phyloP scores from a whole-genome alignment of 2,329 filamentous ascomycete species.

The Immersiporthe knoxdaviesiana region DNA sequence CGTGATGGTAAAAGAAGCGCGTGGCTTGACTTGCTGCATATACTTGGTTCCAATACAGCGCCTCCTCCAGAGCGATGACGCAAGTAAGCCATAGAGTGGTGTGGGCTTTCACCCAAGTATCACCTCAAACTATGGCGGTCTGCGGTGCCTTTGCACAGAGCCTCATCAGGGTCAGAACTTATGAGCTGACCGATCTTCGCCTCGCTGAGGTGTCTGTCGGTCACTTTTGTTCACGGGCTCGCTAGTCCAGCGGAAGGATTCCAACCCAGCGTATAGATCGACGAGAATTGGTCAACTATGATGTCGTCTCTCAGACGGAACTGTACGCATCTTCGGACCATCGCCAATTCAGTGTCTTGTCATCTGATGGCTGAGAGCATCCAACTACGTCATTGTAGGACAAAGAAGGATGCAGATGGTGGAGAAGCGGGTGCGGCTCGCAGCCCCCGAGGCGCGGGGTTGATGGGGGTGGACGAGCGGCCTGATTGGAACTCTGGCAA shows the following conservation, averaged over 20 bases:
- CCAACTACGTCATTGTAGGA: slow-evolving; percentile 3
- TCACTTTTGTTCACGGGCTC: neutral
- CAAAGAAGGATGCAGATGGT: neutral
- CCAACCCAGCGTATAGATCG: neutral
- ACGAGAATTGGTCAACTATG: neutral
- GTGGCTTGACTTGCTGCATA: neutral
- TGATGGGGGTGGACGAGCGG: neutral
- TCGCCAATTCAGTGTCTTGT: neutral
- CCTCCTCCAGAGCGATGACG: neutral
- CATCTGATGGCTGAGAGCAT: slow-evolving; percentile 1
- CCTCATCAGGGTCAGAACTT: neutral
- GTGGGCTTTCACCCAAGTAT: neutral
- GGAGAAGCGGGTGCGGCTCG: neutral
- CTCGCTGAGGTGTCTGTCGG: neutral
- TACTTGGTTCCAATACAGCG: neutral
- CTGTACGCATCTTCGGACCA: neutral
- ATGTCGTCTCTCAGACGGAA: neutral
- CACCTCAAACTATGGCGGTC: neutral
- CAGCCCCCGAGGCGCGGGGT: neutral
- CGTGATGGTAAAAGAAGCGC: neutral
- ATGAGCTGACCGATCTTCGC: neutral
- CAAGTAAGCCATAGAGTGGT: neutral
- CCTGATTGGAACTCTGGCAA: slow-evolving; percentile 1
- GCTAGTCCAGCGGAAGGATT: neutral
- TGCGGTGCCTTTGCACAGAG: neutral